Evolutionary conservation across 2,329 filamentous ascomycete species (phyloP), one percentile per base, ranked within the genome.

Genomic region (Penicillium sp.): DNA sequence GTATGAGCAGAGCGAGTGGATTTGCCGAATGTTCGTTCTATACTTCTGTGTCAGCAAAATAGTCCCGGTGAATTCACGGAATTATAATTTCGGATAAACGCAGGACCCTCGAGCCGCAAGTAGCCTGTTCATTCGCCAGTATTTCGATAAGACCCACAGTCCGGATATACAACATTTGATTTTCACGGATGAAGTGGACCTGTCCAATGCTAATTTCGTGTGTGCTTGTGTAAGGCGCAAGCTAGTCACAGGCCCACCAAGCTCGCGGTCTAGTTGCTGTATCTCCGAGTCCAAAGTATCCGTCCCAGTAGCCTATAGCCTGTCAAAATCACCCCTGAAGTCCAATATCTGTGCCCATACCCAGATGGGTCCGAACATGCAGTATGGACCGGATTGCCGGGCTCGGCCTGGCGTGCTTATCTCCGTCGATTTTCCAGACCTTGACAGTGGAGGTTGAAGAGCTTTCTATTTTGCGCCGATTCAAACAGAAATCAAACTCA

Each of bases 101-200:
- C 22, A 3, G 0, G 43, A 27, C 34, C 34, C 49, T 38, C 48
- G 16, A 3, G 10, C 22, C 3, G 8, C 1, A 2, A 5, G 16
- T 1, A 11, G 16, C 5, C 3, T 18, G 10, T 47, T 51, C 4
- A 51, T 51, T 51, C 6, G 42, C 9, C 22, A 13, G 2, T 5
- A 14, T 32, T 34, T 51, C 49, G 4, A 22, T 40, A 2, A 24
- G 18, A 47, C 31, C 42, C 42, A 40, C 34, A 27, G 1, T 11
- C 41, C 49, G 49, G 45, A 44, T 43, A 53, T 49, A 48, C n/a
- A 39, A 39, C 31, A 8, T 27, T 27, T 27, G 36, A 52, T 36
- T 36, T 44, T 0, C 24, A 48, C 21, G 8, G 29, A 38, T 39
- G 21, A 43, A 43, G 29, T 22, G 38, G 38, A 40, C 21, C 38